phyloP scores from a whole-genome alignment of 1,284 basidiomycete species.

The Fomes fomentarius region DNA sequence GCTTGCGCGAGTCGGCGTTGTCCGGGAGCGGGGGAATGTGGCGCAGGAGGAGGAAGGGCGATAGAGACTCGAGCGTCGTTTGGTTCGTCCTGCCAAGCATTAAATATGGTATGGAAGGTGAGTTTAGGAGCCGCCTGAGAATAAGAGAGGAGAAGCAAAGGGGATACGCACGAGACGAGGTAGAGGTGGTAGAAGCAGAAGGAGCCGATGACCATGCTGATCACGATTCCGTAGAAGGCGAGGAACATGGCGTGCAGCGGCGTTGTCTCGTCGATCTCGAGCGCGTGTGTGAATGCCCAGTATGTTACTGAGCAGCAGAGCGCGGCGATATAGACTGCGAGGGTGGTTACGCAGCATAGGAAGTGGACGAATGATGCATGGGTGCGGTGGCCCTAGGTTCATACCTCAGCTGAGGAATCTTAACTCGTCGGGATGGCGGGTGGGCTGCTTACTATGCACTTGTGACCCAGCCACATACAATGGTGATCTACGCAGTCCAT shows the following conservation, averaged over 20 bases:
- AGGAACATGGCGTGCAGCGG: slow-evolving; percentile 77
- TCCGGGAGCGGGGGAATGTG: slow-evolving; percentile 63
- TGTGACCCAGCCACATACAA: slow-evolving; percentile 83
- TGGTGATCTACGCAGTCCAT: slow-evolving; percentile 71
- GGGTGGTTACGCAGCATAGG: slow-evolving; percentile 65
- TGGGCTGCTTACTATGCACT: slow-evolving; percentile 67
- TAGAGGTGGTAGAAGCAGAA: slow-evolving; percentile 83
- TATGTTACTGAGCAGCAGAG: slow-evolving; percentile 62
- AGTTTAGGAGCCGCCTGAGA: no score
- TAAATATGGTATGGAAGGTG: no score
- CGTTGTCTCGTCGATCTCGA: slow-evolving; percentile 57
- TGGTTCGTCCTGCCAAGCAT: slow-evolving; percentile 72
- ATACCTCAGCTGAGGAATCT: slow-evolving; percentile 5
- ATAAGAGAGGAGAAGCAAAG: slow-evolving; percentile 1
- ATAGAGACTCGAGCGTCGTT: slow-evolving; percentile 82
- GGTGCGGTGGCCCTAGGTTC: slow-evolving; percentile 76
- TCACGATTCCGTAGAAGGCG: slow-evolving; percentile 61
- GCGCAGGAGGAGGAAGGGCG: slow-evolving; percentile 75
- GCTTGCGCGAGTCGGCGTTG: slow-evolving; percentile 41
- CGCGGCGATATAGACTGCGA: slow-evolving; percentile 63
- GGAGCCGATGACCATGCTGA: slow-evolving; percentile 73
- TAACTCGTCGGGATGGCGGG: neutral
- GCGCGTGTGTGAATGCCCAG: slow-evolving; percentile 70
- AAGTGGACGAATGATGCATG: slow-evolving; percentile 89
- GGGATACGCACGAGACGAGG: slow-evolving; percentile 67